Base-by-base conservation (phyloP, 2,329 filamentous ascomycete genomes). In the Elsinoe batatas region DNA sequence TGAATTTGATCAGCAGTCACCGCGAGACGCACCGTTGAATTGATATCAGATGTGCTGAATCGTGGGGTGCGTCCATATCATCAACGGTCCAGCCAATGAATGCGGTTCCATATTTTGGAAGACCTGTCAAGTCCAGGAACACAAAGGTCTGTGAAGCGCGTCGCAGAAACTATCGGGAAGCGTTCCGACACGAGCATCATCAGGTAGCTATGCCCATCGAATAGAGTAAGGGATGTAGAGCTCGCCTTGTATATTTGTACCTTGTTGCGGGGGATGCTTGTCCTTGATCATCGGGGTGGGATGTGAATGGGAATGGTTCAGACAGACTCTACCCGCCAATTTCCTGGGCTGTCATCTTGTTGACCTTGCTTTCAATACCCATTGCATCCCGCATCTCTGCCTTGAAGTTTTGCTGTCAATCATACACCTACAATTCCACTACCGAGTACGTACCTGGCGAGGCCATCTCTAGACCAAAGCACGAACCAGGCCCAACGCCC, bases 401-500 rank as follows among this genome's bases (percentile, higher is more conserved):
- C 22, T 7, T 12, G 12, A 35, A 26, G 22, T 5, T 17, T 26
- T 26, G 3, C 11, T 26, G 2, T 22, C n/a, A 22, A 7, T 20
- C 30, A n/a, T 4, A 38, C 15, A 20, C 47, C 33, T 26, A 32
- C 33, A n/a, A n/a, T 8, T 18, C 15, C 3, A 22, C 17, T 37
- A 15, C 35, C 47, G 13, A 37, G 47, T 33, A 33, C 44, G 44
- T 49, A 38, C 33, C 47, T 51, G 47, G 47, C 47, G 46, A 50
- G 46, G 32, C 46, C 46, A 26, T 18, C 44, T n/a, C 18, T 51
- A 37, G 35, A 38, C 35, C 32, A 38, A 26, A 51, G 47, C 47
- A 37, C 47, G 32, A 38, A 38, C 47, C 47, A 51, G 47, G 18
- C 47, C 35, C 47, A 51, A 51, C 47, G 47, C 47, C 40, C 47